Base-by-base conservation (phyloP, 805 yeast genomes). In the Saccharomycopsis selenospora region DNA sequence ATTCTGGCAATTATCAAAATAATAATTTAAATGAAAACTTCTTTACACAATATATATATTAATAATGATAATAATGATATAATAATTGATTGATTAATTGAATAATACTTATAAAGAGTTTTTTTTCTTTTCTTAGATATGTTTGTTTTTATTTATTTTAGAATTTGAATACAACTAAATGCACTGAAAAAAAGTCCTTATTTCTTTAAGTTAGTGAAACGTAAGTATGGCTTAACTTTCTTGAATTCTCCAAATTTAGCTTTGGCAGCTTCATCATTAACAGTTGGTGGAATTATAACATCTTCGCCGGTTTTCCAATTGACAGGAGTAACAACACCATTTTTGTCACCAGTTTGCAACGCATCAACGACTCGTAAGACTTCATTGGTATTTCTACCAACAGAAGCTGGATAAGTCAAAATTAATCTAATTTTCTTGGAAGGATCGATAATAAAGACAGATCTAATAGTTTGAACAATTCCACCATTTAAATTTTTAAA, bases 351-450 rank as follows among this genome's bases (percentile, higher is more conserved):
- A 55, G 80, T 71, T 73, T 88, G 96, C 66, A 89, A 72, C 47
- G 95, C 85, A 65, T 87, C 96, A 56, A 89, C 70, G 49, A 85
- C 95, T 71, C 97, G 84, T 67, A 90, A 74, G 30, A 89, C 91
- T 74, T 89, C 97, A 50, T 85, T 77, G 54, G 95, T 77, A 80
- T 90, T 89, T 76, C 97, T 85, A 65, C 97, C 97, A 53, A 86
- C 81, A 42, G 95, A 83, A 52, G 96, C 93, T 50, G 97, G 97
- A 75, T 89, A 89, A 20, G 91, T 77, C 72, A 90, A 68, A 57
- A 83, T 80, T 63, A 88, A 75, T 71, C 96, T 82, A 63, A 90
- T 80, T 70, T 84, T 89, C 78, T 89, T 90, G 58, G 71, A 64
- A 57, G 96, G 96, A 68, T 89, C 96, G 65, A 89, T 88, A 66